Conservation (phyloP, 2,329 filamentous ascomycete species). For the Bisporella sp. region DNA sequence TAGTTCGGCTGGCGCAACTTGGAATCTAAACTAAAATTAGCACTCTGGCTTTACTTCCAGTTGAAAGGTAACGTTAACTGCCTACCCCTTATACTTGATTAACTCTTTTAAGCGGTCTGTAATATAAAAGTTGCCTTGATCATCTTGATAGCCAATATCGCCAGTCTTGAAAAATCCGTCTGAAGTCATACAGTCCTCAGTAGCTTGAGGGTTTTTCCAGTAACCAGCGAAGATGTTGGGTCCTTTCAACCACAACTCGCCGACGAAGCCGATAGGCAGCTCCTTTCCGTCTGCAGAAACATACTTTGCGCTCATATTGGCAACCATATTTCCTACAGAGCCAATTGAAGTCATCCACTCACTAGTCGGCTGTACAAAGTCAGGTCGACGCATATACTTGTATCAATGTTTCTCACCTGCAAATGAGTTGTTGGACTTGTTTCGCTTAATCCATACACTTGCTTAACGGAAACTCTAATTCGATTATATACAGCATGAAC, state of each 20-base stretch:
- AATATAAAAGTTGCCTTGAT: conserved; percentile 74
- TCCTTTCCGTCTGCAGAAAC: background rate
- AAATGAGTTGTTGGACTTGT: conserved; percentile 71
- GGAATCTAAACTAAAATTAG: conserved; percentile 40
- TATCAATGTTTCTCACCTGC: background rate
- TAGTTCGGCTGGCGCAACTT: conserved; percentile 60
- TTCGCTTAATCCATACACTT: conserved; percentile 84
- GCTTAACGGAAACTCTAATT: conserved; percentile 71
- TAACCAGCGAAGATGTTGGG: conserved; percentile 53
- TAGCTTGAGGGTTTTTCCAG: conserved; percentile 55
- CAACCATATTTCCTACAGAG: conserved; percentile 2
- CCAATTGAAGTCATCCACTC: background rate
- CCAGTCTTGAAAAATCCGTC: conserved; percentile 78
- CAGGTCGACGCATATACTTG: too few species aligned
- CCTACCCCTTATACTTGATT: conserved; percentile 43
- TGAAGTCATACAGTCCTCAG: conserved; percentile 56
- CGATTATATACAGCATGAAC: conserved; percentile 66
- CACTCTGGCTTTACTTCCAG: too few species aligned
- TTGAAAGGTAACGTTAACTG: too few species aligned
- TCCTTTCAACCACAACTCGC: conserved; percentile 62
- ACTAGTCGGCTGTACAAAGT: too few species aligned
- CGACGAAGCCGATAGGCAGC: conserved; percentile 44
- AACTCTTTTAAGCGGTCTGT: conserved; percentile 72
- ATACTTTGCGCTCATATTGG: conserved; percentile 7
- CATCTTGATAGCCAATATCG: conserved; percentile 71